Percentiles rank a stretch among this genome's conserved stretches.
Evolutionary conservation across 768 basidiomycete species (phyloP).

Genomic region (Cystofilobasidium ferigula): DNA sequence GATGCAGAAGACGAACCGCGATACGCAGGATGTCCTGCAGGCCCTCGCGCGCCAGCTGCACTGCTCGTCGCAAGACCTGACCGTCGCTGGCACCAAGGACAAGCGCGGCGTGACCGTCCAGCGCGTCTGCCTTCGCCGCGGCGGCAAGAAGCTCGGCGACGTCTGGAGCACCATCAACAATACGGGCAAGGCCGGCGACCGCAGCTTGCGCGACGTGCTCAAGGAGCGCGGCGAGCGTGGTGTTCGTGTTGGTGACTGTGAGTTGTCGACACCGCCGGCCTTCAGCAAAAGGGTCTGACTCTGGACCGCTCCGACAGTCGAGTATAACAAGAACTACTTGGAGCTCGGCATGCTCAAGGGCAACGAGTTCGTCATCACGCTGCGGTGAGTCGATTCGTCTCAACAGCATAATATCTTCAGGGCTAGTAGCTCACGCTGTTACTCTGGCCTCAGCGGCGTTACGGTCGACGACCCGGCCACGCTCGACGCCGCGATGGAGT

Average conservation of each 20-base stretch:
- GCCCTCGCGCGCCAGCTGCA: constrained; percentile 69
- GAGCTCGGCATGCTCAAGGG: constrained; percentile 95
- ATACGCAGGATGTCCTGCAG: constrained; percentile 84
- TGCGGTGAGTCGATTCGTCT: constrained; percentile 52
- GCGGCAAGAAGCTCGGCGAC: constrained; percentile 52
- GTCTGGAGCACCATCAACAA: constrained; percentile 57
- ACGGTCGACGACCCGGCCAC: constrained; percentile 61
- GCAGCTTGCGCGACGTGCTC: constrained; percentile 43
- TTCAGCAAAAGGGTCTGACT: too few relatives aligned
- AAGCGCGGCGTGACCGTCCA: constrained; percentile 95
- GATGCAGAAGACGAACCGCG: constrained; percentile 91
- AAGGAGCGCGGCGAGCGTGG: constrained; percentile 77
- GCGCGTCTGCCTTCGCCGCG: constrained; percentile 48
- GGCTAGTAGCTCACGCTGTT: too few relatives aligned
- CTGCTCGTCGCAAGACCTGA: constrained; percentile 59
- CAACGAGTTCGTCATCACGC: constrained; percentile 86
- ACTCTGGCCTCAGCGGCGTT: constrained; percentile 53
- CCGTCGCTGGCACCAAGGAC: constrained; percentile 92
- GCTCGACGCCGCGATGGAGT: constrained; percentile 63
- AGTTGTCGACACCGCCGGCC: constrained; percentile 31
- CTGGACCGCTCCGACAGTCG: not conserved
- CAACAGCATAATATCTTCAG: not conserved
- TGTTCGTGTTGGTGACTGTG: constrained; percentile 73
- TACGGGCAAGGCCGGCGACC: constrained; percentile 21
- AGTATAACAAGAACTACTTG: constrained; percentile 64